Conservation (phyloP, 2,329 filamentous ascomycete genomes). For the Penicillium paneum region DNA sequence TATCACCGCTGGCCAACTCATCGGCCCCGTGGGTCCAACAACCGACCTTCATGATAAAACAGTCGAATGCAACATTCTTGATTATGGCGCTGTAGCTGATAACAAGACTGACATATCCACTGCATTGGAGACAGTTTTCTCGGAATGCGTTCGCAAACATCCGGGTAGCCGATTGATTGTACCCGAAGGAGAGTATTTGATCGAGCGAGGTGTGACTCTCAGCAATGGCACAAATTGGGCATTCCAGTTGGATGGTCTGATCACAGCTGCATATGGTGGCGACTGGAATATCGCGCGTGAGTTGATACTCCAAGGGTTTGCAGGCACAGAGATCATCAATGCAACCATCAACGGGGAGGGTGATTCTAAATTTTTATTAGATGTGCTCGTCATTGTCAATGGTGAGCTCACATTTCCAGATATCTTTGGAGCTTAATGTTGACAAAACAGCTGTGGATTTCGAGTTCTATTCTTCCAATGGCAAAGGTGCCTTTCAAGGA, state of each 20-base stretch:
- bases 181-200: constrained; percentile 29
- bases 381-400: constrained; percentile 33
- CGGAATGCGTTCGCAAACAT: constrained; percentile 12
- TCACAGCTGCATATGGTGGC: constrained; percentile 31
- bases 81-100: constrained; percentile 14
- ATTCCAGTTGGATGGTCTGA: constrained; percentile 34
- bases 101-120: constrained; percentile 11
- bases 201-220: constrained; percentile 26
- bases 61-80: constrained; percentile 12
- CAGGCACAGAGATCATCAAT: constrained; percentile 28
- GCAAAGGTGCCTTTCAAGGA: constrained; percentile 34
- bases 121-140: constrained; percentile 21
- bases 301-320: constrained; percentile 30
- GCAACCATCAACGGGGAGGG: constrained; percentile 35
- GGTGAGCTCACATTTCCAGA: constrained; percentile 10
- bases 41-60: constrained; percentile 8
- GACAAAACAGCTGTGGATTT: constrained; percentile 29
- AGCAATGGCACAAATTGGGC: constrained; percentile 35
- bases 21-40: constrained; percentile 13
- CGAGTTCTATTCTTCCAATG: constrained; percentile 37
- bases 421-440: background rate
- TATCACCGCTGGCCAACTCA: constrained; percentile 7
- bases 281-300: constrained; percentile 30
- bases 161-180: constrained; percentile 27
- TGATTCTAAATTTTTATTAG: constrained; percentile 28